Percentiles rank a stretch among this genome's conserved stretches.
Evolutionary conservation across 179 eudicot genomes (phyloP).

Genomic region (Nepenthes alata): DNA sequence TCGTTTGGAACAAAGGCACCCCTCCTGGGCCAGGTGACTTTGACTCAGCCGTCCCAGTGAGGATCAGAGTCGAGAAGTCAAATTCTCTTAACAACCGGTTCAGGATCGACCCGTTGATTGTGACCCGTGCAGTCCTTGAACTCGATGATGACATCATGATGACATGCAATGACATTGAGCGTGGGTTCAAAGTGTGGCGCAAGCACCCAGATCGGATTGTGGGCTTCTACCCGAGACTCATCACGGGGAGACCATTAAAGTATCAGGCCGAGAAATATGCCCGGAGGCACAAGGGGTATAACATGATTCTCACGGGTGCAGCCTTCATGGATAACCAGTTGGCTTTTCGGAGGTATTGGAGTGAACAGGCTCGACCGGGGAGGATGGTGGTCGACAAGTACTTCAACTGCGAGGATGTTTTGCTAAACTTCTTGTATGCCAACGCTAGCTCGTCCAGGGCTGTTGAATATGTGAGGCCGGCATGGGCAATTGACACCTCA

Average conservation of each 20-base stretch:
- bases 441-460: constrained; percentile 44
- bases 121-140: constrained; percentile 77
- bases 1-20: constrained; percentile 85
- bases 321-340: constrained; percentile 60
- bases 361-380: constrained; percentile 52
- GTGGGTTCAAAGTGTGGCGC: constrained; percentile 87
- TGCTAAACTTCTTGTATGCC: constrained; percentile 82
- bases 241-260: constrained; percentile 31
- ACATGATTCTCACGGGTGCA: constrained; percentile 89
- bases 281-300: constrained; percentile 53
- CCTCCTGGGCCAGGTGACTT: constrained; percentile 51
- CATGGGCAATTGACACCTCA: constrained; percentile 87
- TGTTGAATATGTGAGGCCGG: constrained; percentile 76
- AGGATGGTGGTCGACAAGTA: constrained; percentile 51
- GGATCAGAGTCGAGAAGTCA: constrained; percentile 59
- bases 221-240: constrained; percentile 83
- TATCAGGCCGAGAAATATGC: constrained; percentile 83
- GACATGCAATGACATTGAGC: constrained; percentile 77
- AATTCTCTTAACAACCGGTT: constrained; percentile 92
- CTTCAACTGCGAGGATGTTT: constrained; percentile 88
- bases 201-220: constrained; percentile 76
- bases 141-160: constrained; percentile 96
- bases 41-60: constrained; percentile 76
- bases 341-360: constrained; percentile 83
- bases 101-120: constrained; percentile 49